Percentiles rank a stretch among this genome's conserved stretches.
Evolutionary conservation across 2,329 filamentous ascomycete genomes (phyloP).

Genomic region (Berkeleyomyces rouxiae): DNA sequence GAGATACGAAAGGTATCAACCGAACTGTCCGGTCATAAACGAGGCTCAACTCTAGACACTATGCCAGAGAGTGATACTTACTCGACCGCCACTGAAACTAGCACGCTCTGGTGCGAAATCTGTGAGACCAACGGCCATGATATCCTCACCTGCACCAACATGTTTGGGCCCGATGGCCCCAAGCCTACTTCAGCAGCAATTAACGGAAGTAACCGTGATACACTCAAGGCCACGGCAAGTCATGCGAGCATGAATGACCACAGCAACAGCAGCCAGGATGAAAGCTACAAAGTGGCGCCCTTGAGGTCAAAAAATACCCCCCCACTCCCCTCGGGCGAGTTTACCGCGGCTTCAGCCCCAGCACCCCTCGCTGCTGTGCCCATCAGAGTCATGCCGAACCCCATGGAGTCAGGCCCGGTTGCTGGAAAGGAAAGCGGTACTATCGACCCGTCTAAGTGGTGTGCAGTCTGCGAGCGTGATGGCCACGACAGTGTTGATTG

Average conservation of each 20-base stretch:
- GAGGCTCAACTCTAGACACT: conserved; percentile 42
- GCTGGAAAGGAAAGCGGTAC: conserved; percentile 65
- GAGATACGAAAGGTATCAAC: conserved; percentile 31
- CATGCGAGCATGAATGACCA: conserved; percentile 18
- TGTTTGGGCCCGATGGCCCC: conserved; percentile 44
- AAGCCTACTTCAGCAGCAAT: conserved; percentile 18
- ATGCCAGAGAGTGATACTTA: conserved; percentile 56
- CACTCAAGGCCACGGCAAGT: conserved; percentile 9
- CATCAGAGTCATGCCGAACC: conserved; percentile 38
- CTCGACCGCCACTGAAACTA: conserved; percentile 55
- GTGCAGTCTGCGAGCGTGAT: conserved; percentile 86
- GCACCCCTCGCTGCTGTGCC: conserved; percentile 21
- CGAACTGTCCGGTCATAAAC: conserved; percentile 32
- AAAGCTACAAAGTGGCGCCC: conserved; percentile 36
- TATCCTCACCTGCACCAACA: conserved; percentile 83
- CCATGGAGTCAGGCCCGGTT: conserved; percentile 49
- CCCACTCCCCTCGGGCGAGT: neutral
- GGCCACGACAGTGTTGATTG: conserved; percentile 94
- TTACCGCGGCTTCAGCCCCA: neutral
- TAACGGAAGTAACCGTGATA: conserved; percentile 12
- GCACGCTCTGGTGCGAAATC: conserved; percentile 80
- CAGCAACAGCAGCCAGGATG: conserved; percentile 19
- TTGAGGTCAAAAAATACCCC: conserved; percentile 29
- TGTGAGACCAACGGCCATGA: conserved; percentile 87
- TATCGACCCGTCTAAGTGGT: conserved; percentile 82